phyloP scores from a whole-genome alignment of 1,139 yeast genomes.

The Magnusiomyces starmeri region DNA sequence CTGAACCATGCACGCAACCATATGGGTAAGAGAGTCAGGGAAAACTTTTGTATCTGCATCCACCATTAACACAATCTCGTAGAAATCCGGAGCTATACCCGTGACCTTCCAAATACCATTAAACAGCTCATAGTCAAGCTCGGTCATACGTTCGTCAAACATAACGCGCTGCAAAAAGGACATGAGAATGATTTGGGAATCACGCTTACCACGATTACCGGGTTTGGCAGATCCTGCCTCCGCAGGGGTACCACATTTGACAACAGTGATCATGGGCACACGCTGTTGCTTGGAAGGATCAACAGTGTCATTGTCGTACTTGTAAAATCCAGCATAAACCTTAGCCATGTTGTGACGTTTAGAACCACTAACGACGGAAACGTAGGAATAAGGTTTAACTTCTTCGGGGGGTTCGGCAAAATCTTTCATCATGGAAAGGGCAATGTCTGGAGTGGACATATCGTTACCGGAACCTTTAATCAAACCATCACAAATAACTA shows the following conservation, averaged over 20 bases:
- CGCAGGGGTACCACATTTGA: slow-evolving; percentile 87
- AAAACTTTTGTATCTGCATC: slow-evolving; percentile 94
- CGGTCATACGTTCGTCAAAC: slow-evolving; percentile 96
- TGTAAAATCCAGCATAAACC: slow-evolving; percentile 78
- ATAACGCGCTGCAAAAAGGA: slow-evolving; percentile 83
- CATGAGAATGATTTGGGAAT: slow-evolving; percentile 91
- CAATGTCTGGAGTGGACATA: slow-evolving; percentile 79
- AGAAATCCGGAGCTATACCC: slow-evolving; percentile 80
- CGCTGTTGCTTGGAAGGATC: slow-evolving; percentile 80
- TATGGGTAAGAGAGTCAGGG: slow-evolving; percentile 86
- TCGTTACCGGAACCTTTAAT: slow-evolving; percentile 92
- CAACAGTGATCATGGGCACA: slow-evolving; percentile 75
- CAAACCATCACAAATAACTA: slow-evolving; percentile 87
- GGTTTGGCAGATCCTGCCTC: slow-evolving; percentile 79
- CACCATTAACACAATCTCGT: slow-evolving; percentile 85
- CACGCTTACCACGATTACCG: slow-evolving; percentile 97
- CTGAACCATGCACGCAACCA: slow-evolving; percentile 87
- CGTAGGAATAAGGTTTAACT: slow-evolving; percentile 75
- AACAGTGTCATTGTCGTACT: slow-evolving; percentile 65
- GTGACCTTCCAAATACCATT: slow-evolving; percentile 77
- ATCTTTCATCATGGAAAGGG: slow-evolving; percentile 80
- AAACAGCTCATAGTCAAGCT: slow-evolving; percentile 76
- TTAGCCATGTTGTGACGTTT: slow-evolving; percentile 98
- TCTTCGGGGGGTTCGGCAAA: slow-evolving; percentile 63
- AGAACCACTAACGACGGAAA: slow-evolving; percentile 87